phyloP scores from a whole-genome alignment of 257 asterid genomes.

The Plantago major region DNA sequence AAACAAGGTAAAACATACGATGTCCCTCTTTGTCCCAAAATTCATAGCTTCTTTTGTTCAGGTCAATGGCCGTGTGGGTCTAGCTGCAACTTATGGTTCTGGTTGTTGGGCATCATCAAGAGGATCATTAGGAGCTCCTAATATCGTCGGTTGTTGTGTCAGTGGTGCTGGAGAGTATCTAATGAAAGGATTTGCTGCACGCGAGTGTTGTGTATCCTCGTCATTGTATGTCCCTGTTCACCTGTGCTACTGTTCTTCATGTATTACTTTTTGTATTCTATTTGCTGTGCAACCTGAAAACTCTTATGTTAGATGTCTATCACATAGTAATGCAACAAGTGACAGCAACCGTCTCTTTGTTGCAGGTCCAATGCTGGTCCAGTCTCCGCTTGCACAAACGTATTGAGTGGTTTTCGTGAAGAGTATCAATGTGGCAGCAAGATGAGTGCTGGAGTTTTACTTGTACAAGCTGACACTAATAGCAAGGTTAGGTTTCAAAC shows the following conservation, averaged over 20 bases:
- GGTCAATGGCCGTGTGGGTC: slow-evolving; percentile 93
- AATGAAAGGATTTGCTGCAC: slow-evolving; percentile 78
- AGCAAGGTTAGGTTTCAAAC: slow-evolving; percentile 32
- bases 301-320: slow-evolving; percentile 1
- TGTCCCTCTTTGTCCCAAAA: background rate
- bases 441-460: slow-evolving; percentile 69
- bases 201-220: slow-evolving; percentile 79
- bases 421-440: slow-evolving; percentile 35
- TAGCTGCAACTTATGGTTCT: slow-evolving; percentile 87
- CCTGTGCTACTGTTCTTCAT: background rate
- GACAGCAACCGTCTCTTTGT: background rate
- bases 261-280: background rate
- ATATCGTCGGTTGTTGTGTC: slow-evolving; percentile 72
- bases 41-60: slow-evolving; percentile 20
- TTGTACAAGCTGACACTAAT: slow-evolving; percentile 70
- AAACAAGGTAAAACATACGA: background rate
- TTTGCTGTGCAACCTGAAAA: slow-evolving; percentile 1
- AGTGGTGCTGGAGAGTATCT: slow-evolving; percentile 96
- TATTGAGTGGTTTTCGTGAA: slow-evolving; percentile 42
- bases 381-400: slow-evolving; percentile 61
- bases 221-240: slow-evolving; percentile 44
- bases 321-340: slow-evolving; percentile 3
- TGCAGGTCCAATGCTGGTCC: slow-evolving; percentile 82
- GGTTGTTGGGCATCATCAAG: slow-evolving; percentile 94
- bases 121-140: slow-evolving; percentile 54